Conservation (phyloP, 768 basidiomycete species). For the Mycena polygramma region DNA sequence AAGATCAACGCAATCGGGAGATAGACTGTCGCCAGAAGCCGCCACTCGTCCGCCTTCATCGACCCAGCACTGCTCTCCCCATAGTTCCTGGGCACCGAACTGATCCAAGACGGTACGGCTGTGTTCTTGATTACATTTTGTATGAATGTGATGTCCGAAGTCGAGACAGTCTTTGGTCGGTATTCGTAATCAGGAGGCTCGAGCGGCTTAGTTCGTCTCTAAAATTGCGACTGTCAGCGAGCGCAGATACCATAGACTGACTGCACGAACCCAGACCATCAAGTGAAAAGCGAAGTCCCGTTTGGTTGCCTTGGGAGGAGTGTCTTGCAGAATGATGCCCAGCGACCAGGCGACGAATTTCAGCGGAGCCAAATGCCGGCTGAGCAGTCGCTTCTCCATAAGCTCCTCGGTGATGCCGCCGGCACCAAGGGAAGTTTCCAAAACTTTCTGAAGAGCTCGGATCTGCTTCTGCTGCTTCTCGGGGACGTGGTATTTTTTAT, state of each 20-base stretch:
- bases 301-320: too few species aligned
- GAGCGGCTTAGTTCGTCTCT: slow-evolving; percentile 15
- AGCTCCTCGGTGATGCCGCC: background rate
- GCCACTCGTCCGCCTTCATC: slow-evolving; percentile 56
- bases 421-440: too few species aligned
- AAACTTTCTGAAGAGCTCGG: background rate
- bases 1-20: slow-evolving; percentile 51
- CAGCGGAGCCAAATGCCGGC: background rate
- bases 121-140: slow-evolving; percentile 41
- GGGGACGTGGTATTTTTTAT: background rate
- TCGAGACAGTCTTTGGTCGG: slow-evolving; percentile 6
- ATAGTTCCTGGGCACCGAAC: slow-evolving; percentile 45
- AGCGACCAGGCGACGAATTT: too few species aligned
- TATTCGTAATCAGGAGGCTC: too few species aligned
- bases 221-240: background rate
- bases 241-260: background rate
- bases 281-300: too few species aligned
- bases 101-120: slow-evolving; percentile 42
- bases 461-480: background rate
- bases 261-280: too few species aligned
- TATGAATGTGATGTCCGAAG: slow-evolving; percentile 30
- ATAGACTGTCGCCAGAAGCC: slow-evolving; percentile 44
- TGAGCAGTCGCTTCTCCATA: background rate
- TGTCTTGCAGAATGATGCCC: too few species aligned
- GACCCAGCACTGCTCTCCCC: slow-evolving; percentile 45